Evolutionary conservation across 2,329 filamentous ascomycete genomes (phyloP).

Genomic region (Hymenoscyphus fructigenus): DNA sequence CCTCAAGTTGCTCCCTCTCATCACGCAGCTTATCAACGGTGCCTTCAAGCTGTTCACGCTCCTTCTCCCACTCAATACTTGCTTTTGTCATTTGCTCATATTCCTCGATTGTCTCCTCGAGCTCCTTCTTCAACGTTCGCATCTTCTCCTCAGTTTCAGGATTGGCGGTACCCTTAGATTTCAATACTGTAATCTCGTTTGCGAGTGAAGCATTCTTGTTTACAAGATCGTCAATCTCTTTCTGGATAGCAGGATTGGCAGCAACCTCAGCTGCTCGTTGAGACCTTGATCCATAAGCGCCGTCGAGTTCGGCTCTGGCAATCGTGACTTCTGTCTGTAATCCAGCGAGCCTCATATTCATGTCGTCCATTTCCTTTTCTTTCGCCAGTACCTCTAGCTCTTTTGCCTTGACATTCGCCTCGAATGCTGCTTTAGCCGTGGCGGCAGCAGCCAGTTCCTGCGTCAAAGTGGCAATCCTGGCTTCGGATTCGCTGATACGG

Average conservation of each 20-base stretch:
- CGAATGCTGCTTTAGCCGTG: conserved; percentile 24
- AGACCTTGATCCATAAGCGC: conserved; percentile 80
- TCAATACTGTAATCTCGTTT: conserved; percentile 32
- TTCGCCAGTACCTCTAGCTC: conserved; percentile 36
- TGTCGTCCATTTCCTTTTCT: conserved; percentile 49
- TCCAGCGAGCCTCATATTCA: conserved; percentile 64
- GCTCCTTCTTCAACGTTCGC: conserved; percentile 60
- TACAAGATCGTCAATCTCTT: conserved; percentile 56
- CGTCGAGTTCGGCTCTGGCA: conserved; percentile 85
- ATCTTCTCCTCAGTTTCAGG: conserved; percentile 35
- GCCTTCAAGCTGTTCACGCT: conserved; percentile 63
- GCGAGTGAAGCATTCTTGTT: conserved; percentile 41
- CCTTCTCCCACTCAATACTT: conserved; percentile 69
- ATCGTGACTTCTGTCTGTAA: conserved; percentile 83
- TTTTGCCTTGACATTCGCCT: conserved; percentile 31
- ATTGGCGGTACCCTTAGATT: conserved; percentile 13
- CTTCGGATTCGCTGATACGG: conserved; percentile 31
- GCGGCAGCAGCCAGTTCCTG: conserved; percentile 28
- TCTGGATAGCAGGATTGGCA: conserved; percentile 55
- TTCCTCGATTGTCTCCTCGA: conserved; percentile 66
- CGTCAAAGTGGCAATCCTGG: conserved; percentile 29
- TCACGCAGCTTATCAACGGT: conserved; percentile 64
- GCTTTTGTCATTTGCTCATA: conserved; percentile 70
- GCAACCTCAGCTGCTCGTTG: conserved; percentile 67
- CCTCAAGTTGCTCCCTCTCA: conserved; percentile 61